Evolutionary conservation across 108 stramenopile genomes (phyloP), one percentile per base, ranked within the genome.

Genomic region (Aurantiochytrium sp.): DNA sequence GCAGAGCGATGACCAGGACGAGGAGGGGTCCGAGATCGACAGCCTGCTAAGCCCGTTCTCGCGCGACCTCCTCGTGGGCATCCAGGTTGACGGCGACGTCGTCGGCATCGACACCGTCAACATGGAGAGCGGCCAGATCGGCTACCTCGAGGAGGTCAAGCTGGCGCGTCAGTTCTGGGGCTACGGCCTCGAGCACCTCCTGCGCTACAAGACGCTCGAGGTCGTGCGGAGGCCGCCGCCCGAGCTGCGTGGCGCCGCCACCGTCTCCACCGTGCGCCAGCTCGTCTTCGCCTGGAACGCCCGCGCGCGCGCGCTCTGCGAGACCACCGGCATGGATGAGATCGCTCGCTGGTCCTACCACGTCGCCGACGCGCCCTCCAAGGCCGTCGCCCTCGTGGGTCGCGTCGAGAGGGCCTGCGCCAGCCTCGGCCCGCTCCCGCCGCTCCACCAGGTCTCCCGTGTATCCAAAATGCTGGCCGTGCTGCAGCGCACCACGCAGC

Each of bases 101-200:
- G 73, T 81, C 42, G 73, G 73, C 42, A 81, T 81, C 45, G 73
- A 81, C 73, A 81, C 73, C 1, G 45, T 81, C 42, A 81, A 48
- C n/a, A 48, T 81, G 21, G 73, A 81, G 19, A 17, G 50, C 59
- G 73, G 4, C 45, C 27, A 41, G 3, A 81, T 12, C 12, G 73
- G 73, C 27, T 81, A 81, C 30, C 42, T 81, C 19, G 73, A 81
- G 73, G 73, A 81, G 39, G 73, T 81, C 45, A 81, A 81, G 73
- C 73, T 81, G 0, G 42, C 45, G n/a, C n/a, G 73, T 6, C 39
- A 48, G 3, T 81, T 81, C 73, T 48, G 73, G 42, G 73, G 73
- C 50, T 48, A 48, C 45, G 73, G 73, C 12, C 39, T 81, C n/a
- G 45, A 48, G 45, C 12, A 81, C n/a, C 24, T 24, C n/a, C 24